Base-by-base conservation (phyloP, 1,139 yeast species). In the Protomyces arabidopsidicola region DNA sequence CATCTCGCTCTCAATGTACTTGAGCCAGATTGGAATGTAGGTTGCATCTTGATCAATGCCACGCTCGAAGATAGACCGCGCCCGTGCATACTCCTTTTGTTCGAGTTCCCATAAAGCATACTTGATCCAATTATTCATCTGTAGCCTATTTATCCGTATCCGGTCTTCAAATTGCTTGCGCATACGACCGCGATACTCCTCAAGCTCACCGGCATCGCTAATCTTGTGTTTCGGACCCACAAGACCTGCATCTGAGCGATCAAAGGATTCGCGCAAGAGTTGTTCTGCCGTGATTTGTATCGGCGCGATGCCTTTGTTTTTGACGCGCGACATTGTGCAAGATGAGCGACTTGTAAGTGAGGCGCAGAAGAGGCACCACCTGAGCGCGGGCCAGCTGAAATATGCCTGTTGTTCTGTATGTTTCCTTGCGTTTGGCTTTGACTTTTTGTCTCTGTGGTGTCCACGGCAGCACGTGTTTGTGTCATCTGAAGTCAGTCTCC, bases 31-130 rank as follows among this genome's bases (percentile, higher is more conserved):
- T 9, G 96, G 93, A 1, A 91, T 84, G 68, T 86, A 83, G 2
- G 84, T 79, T n/a, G 79, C 78, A 71, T 89, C 87, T 3, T 89
- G 90, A 65, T 85, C 88, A 48, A 93, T 73, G 0, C 97, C 96
- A 61, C 98, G 79, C 74, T 93, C 98, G 75, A 87, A 88, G 12
- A 93, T 80, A 0, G 97, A 89, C 65, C 98, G 77, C 0, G 96
- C 96, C n/a, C 86, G 74, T 9, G 80, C 78, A 70, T 82, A 80
- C 71, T 93, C 97, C 66, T 84, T 86, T 70, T 89, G 91, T 4
- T 87, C 88, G 14, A 85, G 74, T 73, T 93, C 98, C 84, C 93
- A 90, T 67, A 82, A 83, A 0, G 97, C 98, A 73, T 93, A 93
- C 62, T 97, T 79, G 73, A 90, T 80, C 98, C 98, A 93, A 72